A percentile compares a stretch with the other conserved stretches of the same genome.
phyloP scores from a whole-genome alignment of 2,329 filamentous ascomycete species.

The Didymella exigua region DNA sequence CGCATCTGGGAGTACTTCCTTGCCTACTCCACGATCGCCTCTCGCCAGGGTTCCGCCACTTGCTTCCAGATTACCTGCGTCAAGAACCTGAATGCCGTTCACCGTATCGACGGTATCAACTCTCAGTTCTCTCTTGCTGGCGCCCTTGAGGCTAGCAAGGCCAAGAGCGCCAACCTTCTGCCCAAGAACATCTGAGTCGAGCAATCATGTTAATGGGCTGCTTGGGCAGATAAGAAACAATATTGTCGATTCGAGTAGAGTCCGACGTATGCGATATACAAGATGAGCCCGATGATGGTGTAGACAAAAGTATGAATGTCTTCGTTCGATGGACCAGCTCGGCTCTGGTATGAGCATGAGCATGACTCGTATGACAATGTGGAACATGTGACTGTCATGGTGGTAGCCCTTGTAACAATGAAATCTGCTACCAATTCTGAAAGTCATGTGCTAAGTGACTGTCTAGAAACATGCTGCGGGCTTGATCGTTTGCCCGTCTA shows the following conservation, averaged over 20 bases:
- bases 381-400: constrained; percentile 14
- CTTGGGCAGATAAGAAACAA: not conserved
- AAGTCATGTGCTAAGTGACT: no score
- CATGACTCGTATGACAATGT: constrained; percentile 11
- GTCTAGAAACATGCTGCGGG: no score
- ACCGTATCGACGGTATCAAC: constrained; percentile 76
- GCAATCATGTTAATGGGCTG: not conserved
- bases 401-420: constrained; percentile 13
- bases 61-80: constrained; percentile 87
- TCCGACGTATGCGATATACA: not conserved
- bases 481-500: no score
- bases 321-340: not conserved
- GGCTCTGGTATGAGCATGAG: constrained; percentile 2
- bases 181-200: constrained; percentile 12
- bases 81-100: constrained; percentile 88
- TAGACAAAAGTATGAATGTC: constrained; percentile 4
- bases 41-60: constrained; percentile 80
- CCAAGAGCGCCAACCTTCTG: constrained; percentile 29
- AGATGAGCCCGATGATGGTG: not conserved
- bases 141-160: constrained; percentile 62
- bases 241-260: not conserved
- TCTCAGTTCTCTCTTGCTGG: constrained; percentile 72
- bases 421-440: constrained; percentile 3
- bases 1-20: constrained; percentile 95
- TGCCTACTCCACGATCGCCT: constrained; percentile 81